A percentile compares a stretch with the other conserved stretches of the same genome.
These are phyloP conservation scores for Fusarium sublunatum DNA, from an alignment of 2,329 filamentous ascomycete genomes.

Conservation along the genomic window DNA sequence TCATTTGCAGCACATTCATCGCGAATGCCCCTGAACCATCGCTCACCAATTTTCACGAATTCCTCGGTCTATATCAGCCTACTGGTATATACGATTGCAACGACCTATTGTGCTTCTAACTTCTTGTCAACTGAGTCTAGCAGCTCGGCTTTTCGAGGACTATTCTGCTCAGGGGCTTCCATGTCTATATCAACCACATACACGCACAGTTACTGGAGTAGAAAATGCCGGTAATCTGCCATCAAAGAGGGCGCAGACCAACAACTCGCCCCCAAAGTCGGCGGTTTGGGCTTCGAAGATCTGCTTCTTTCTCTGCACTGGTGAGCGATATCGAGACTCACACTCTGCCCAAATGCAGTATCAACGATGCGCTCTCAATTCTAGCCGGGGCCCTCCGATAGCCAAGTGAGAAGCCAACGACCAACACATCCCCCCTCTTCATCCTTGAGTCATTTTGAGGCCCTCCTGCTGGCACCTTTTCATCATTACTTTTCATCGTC, in stretches of 20 bases:
- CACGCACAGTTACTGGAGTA: neutral
- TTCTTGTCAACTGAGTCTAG: neutral
- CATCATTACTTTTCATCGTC: neutral
- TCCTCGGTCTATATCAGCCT: neutral
- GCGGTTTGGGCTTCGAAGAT: neutral
- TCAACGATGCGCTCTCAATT: neutral
- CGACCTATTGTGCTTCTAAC: neutral
- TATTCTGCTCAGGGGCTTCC: neutral
- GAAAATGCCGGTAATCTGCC: neutral
- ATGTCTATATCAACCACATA: neutral
- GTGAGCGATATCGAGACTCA: neutral
- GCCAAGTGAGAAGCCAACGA: neutral
- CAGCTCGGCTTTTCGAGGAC: neutral
- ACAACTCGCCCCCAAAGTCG: neutral
- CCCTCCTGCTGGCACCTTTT: conserved; percentile 3
- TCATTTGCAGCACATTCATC: neutral
- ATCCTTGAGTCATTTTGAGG: neutral
- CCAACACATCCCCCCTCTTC: neutral
- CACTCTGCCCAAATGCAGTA: neutral
- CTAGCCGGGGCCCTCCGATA: neutral
- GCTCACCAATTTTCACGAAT: neutral
- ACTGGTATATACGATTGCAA: neutral
- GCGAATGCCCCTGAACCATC: neutral
- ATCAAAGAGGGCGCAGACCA: neutral
- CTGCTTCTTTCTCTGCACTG: neutral